Evolutionary conservation across 805 yeast species (phyloP), one percentile per base, ranked within the genome.

Genomic region (Candida fluviatilis): DNA sequence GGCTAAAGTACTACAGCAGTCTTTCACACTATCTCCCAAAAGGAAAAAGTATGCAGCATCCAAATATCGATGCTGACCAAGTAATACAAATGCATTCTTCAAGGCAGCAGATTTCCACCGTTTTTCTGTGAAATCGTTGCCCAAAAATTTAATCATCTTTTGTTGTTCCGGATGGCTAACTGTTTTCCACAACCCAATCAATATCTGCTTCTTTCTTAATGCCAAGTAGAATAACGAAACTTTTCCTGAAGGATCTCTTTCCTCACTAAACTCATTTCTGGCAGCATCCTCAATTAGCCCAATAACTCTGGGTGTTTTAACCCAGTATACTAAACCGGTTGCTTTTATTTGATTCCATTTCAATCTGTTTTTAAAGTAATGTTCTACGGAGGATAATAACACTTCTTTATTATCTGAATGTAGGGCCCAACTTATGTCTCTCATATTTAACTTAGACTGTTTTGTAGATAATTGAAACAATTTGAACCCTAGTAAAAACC

Each of bases 31-130:
- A 36, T 73, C 89, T 0, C 85, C 96, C 10, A 91, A 67, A 25
- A 91, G 59, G 59, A 91, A 91, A 56, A 93, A 90, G 16, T 82
- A 80, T 0, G 97, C 96, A 0, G 97, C 95, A 58, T 89, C 95
- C 55, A 75, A 64, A 52, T 74, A 85, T 30, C 98, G 66, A 58
- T 90, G 99, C 52, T 88, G 88, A 44, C 97, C 86, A 46, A 93
- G 58, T 31, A 91, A 64, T 0, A 87, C 98, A 67, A 78, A 91
- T 0, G 98, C 98, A 62, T 91, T 91, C 52, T 93, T 93, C 50
- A 80, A 60, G 0, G 98, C 97, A 1, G 97, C 96, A 0, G 85
- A 71, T 48, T 70, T 76, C 96, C 97, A 90, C 36, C 96, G 68
- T 12, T 73, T 71, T 38, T 80, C 77, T 4, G 65, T 61, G 57